Percentiles rank a stretch among this genome's conserved stretches.
Conservation (phyloP, 345 rosid species). For the Aquilaria yunnanensis region DNA sequence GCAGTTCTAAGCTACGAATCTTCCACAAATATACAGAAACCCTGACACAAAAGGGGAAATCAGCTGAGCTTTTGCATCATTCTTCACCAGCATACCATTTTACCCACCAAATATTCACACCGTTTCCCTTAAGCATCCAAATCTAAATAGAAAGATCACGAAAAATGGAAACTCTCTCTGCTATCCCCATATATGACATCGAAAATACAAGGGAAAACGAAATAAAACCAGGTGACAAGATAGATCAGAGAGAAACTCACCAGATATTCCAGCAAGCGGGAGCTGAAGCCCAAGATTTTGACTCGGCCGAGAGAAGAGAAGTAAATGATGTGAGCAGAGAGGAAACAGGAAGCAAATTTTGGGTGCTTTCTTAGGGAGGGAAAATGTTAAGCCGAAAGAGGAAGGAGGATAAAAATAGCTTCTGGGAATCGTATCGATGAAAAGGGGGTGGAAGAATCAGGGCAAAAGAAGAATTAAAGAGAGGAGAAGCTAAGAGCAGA, state of each 20-base stretch:
- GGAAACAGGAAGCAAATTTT: not conserved
- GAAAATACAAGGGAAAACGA: not conserved
- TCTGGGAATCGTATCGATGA: not conserved
- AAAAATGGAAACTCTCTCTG: not conserved
- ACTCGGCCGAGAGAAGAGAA: not conserved
- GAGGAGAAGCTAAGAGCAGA: conserved; percentile 8
- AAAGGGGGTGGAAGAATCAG: not conserved
- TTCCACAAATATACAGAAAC: not conserved
- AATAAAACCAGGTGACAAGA: not conserved
- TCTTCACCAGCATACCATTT: not conserved
- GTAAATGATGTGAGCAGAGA: not conserved
- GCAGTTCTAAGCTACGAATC: conserved; percentile 3
- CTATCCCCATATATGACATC: not conserved
- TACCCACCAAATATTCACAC: not conserved
- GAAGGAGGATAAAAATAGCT: not conserved
- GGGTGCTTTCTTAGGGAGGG: too few species aligned
- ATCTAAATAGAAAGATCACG: not conserved
- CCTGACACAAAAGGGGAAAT: not conserved
- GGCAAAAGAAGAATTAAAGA: not conserved
- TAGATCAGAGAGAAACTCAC: conserved; percentile 12
- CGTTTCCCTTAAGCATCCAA: not conserved
- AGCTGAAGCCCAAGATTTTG: not conserved
- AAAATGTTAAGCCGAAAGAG: too few species aligned
- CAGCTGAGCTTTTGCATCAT: not conserved
- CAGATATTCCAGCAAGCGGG: not conserved